Evolutionary conservation across 495 filamentous ascomycete species (phyloP).

Genomic region (Daldinia concentrica): DNA sequence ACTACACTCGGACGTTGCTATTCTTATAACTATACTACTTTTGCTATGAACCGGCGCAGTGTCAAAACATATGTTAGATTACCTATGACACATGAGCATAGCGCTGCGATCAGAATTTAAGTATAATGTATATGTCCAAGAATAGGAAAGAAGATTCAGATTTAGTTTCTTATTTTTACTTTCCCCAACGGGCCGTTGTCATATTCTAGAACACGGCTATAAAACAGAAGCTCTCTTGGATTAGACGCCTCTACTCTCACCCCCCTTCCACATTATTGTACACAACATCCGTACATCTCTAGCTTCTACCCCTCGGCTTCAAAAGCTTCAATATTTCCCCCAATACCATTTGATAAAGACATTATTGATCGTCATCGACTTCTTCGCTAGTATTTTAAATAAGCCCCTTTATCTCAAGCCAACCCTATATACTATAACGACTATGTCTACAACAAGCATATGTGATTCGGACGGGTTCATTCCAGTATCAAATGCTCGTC

Average conservation of each 20-base stretch:
- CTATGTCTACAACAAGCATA: background rate
- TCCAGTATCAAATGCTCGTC: background rate
- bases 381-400: background rate
- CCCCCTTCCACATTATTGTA: background rate
- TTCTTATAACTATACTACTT: no score
- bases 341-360: background rate
- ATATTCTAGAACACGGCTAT: background rate
- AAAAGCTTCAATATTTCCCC: background rate
- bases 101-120: no score
- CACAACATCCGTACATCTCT: background rate
- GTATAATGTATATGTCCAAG: no score
- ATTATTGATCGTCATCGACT: background rate
- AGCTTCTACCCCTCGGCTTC: background rate
- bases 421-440: background rate
- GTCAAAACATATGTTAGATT: no score
- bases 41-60: no score
- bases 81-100: no score
- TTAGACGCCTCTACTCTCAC: background rate
- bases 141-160: no score
- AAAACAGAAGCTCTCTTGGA: background rate
- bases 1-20: no score
- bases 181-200: no score
- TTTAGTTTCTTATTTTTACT: no score
- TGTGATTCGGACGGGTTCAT: background rate
- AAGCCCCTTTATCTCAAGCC: background rate